Conservation (phyloP, 345 rosid species). For the Ricinus communis region DNA sequence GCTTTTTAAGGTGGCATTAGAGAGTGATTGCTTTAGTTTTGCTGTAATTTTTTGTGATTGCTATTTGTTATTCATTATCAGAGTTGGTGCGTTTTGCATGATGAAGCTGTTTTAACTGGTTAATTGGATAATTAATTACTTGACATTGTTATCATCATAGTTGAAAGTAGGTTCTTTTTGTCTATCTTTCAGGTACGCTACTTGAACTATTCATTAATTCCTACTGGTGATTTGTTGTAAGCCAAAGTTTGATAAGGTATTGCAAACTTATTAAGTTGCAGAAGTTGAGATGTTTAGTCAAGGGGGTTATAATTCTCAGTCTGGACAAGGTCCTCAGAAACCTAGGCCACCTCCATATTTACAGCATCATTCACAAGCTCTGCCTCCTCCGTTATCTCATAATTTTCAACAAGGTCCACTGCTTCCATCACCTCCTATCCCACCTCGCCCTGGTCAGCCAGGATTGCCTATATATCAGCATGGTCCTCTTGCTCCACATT, state of each 20-base stretch:
- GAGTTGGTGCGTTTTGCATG: background rate
- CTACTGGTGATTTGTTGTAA: background rate
- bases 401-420: constrained; percentile 35
- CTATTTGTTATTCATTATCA: background rate
- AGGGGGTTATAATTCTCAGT: constrained; percentile 37
- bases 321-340: constrained; percentile 35
- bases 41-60: background rate
- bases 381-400: constrained; percentile 22
- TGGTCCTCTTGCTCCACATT: constrained; percentile 33
- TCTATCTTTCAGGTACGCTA: background rate
- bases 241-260: background rate
- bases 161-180: background rate
- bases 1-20: background rate
- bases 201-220: background rate
- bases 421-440: constrained; percentile 6
- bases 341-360: constrained; percentile 35
- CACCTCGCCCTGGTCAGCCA: constrained; percentile 27
- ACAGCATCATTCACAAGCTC: constrained; percentile 31
- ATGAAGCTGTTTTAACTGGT: background rate
- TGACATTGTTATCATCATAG: too few relatives aligned
- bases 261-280: background rate
- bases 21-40: background rate
- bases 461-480: constrained; percentile 34
- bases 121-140: too few relatives aligned
- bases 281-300: constrained; percentile 34